Evolutionary conservation across 345 rosid genomes (phyloP), one percentile per base, ranked within the genome.

Genomic region (Erysimum cheiranthoides): DNA sequence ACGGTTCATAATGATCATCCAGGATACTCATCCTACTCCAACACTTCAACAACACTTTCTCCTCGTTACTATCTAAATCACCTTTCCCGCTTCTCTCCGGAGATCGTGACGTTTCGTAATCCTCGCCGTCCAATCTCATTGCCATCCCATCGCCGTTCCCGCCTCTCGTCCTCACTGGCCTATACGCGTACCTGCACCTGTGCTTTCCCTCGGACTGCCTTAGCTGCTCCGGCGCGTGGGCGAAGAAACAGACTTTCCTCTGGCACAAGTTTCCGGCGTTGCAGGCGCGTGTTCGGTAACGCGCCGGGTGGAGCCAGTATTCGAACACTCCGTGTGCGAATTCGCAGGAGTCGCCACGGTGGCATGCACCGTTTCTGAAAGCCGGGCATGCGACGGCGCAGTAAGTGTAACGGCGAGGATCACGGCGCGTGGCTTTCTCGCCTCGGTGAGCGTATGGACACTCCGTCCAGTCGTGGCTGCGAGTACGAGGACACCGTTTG

Each of bases 381-480:
- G 90, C 87, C 0, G 91, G 88, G 76, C 98, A 92, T 25, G 89
- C 87, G 2, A 87, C 77, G 32, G 94, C 88, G n/a, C 81, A 73
- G 83, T 94, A 94, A 27, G 71, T 81, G 69, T 82, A 68, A 73
- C 74, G 84, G 10, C 92, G 87, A 14, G 97, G 98, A 69, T 94
- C 98, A 9, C 97, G 85, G 8, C 98, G 91, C 75, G 88, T 89
- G 14, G 98, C 97, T 82, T 89, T 94, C 83, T 94, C 98, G 8
- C 95, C 92, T 0, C 88, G 88, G 81, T 90, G 98, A 0, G 96
- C 95, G 76, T 82, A 94, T 2, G 98, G 98, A 59, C 98, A 90
- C 52, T 92, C 90, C 0, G 90, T 94, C 98, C 96, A 92, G 86
- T 94, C 96, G 79, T 92, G 98, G 80, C 90, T 83, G 8, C 88